Conservation (phyloP, 208 protist species). For the Angomonas ambiguus region DNA sequence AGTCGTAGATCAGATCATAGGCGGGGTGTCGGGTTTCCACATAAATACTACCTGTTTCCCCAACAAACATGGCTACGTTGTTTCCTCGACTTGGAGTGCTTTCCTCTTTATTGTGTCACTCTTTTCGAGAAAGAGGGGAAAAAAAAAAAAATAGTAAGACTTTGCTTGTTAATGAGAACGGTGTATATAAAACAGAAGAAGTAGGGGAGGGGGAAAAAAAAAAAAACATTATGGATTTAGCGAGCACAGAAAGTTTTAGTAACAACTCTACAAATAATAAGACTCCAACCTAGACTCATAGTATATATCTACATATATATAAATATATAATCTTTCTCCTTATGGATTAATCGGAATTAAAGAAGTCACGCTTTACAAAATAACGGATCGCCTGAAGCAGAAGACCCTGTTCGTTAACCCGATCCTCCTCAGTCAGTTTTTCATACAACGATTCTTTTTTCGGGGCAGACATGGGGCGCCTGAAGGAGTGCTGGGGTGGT, state of each 20-base stretch:
- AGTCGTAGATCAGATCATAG: constrained; percentile 70
- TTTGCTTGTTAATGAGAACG: not conserved
- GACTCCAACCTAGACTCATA: too few relatives aligned
- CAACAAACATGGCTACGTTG: constrained; percentile 76
- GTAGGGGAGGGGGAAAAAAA: not conserved
- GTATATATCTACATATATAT: not conserved
- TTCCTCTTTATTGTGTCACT: constrained; percentile 1
- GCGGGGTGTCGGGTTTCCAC: constrained; percentile 69
- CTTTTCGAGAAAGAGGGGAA: constrained; percentile 4
- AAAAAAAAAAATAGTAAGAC: constrained; percentile 8
- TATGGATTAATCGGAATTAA: constrained; percentile 25
- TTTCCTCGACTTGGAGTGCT: not conserved
- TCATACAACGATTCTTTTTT: constrained; percentile 51
- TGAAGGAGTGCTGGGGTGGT: not conserved
- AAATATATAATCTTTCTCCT: too few relatives aligned
- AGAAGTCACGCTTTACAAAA: constrained; percentile 72
- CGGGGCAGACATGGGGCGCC: not conserved
- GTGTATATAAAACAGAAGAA: not conserved
- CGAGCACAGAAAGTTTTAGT: too few relatives aligned
- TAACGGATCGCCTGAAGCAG: constrained; percentile 83
- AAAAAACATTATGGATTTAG: too few relatives aligned
- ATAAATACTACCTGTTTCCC: constrained; percentile 58
- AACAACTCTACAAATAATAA: too few relatives aligned
- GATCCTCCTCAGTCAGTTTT: constrained; percentile 64
- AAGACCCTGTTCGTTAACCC: constrained; percentile 60